These are phyloP conservation scores for Aureobasidium sp. DNA, from an alignment of 2,329 filamentous ascomycete genomes.

Conservation along the genomic window DNA sequence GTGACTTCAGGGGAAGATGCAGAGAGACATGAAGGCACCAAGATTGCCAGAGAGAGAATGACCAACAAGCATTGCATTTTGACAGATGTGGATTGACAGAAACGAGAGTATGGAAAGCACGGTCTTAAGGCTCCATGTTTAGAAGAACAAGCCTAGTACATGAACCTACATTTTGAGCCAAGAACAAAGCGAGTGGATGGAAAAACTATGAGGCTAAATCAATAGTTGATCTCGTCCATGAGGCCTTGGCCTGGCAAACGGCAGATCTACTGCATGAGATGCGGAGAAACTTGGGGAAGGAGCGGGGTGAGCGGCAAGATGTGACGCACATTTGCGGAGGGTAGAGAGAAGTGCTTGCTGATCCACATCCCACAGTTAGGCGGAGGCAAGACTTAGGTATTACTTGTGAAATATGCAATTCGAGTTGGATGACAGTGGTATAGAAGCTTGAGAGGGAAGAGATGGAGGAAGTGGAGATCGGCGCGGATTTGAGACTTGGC, in stretches of 20 bases:
- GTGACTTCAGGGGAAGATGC: slow-evolving; percentile 27
- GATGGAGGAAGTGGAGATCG: neutral
- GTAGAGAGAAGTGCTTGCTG: slow-evolving; percentile 7
- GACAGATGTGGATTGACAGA: neutral
- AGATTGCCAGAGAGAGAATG: neutral
- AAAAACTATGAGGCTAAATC: neutral
- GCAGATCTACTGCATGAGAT: neutral
- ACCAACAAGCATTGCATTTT: neutral
- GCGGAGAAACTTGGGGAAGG: slow-evolving; percentile 4
- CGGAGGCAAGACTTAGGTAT: neutral
- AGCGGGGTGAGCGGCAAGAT: neutral
- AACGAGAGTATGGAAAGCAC: neutral
- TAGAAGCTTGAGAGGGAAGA: neutral
- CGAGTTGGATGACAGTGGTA: neutral
- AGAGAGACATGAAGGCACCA: neutral
- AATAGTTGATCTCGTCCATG: neutral
- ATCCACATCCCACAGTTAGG: neutral
- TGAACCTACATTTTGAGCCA: neutral
- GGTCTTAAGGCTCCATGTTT: neutral
- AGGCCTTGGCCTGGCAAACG: neutral
- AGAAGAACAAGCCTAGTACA: neutral
- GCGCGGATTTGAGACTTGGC: neutral
- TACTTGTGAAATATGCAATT: neutral
- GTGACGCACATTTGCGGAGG: neutral
- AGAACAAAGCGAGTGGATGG: slow-evolving; percentile 5